A percentile compares a stretch with the other conserved stretches of the same genome.
Conservation (phyloP, 2,329 filamentous ascomycete genomes). For the Aspergillus brunneoviolaceus region DNA sequence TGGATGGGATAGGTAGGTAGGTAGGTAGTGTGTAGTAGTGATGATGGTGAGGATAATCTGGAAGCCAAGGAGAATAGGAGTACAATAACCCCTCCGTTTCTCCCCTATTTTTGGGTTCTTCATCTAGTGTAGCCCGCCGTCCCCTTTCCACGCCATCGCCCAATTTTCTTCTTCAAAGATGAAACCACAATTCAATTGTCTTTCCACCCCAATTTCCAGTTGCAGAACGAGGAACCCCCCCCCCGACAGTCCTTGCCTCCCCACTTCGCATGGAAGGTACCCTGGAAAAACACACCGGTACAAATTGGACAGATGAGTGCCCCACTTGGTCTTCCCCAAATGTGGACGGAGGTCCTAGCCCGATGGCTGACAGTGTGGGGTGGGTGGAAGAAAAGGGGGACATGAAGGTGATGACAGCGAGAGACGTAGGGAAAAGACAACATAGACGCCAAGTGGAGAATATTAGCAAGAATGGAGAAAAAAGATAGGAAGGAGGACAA, state of each 20-base stretch:
- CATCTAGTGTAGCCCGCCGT: neutral
- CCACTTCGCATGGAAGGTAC: neutral
- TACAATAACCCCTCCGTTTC: neutral
- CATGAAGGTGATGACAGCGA: neutral
- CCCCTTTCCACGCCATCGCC: neutral
- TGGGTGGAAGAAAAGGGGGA: neutral
- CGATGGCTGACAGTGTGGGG: neutral
- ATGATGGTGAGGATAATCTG: neutral
- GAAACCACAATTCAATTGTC: neutral
- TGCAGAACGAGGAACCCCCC: neutral
- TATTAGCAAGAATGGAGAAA: slow-evolving; percentile 10
- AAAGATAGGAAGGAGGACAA: neutral
- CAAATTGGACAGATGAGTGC: neutral
- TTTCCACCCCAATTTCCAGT: neutral
- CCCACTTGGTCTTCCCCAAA: neutral
- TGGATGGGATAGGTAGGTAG: neutral
- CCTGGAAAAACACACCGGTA: neutral
- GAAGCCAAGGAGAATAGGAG: neutral
- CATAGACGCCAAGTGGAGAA: slow-evolving; percentile 8
- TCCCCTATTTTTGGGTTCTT: neutral
- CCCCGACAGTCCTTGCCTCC: neutral
- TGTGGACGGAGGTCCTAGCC: neutral
- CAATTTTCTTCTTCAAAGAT: neutral
- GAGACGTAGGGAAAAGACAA: neutral
- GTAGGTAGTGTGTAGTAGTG: neutral